Conservation (phyloP, 257 asterid species). For the Solanum neorickii region DNA sequence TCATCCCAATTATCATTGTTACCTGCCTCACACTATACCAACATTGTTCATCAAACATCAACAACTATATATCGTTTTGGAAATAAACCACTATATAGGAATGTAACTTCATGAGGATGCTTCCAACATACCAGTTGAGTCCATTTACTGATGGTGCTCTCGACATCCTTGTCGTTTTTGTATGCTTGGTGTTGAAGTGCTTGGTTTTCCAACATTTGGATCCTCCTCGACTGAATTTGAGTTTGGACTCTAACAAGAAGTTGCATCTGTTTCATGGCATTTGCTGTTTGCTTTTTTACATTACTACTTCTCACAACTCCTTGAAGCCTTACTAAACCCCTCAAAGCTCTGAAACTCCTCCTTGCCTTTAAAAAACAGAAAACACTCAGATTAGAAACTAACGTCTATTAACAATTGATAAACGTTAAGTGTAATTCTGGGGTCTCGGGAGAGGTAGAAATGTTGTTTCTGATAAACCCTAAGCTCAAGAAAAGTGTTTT, state of each 20-base stretch:
- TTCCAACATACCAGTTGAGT: slow-evolving; percentile 38
- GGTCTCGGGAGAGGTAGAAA: not conserved
- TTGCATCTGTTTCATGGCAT: slow-evolving; percentile 95
- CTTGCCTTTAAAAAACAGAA: slow-evolving; percentile 42
- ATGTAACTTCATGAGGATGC: not conserved
- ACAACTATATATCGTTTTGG: not conserved
- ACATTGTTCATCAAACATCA: not conserved
- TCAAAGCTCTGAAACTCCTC: slow-evolving; percentile 68
- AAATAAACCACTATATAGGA: not conserved
- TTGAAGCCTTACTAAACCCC: slow-evolving; percentile 93
- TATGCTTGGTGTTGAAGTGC: slow-evolving; percentile 31
- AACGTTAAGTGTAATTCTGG: not conserved
- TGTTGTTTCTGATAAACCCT: not conserved
- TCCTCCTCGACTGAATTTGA: slow-evolving; percentile 77
- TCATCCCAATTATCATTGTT: slow-evolving; percentile 70
- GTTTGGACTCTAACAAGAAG: slow-evolving; percentile 74
- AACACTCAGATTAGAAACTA: not conserved
- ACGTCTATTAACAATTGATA: not conserved
- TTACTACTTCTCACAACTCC: slow-evolving; percentile 72
- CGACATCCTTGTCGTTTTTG: slow-evolving; percentile 43
- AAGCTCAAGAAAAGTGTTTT: not conserved
- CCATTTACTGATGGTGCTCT: slow-evolving; percentile 62
- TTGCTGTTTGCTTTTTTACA: slow-evolving; percentile 64
- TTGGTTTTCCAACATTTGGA: slow-evolving; percentile 74
- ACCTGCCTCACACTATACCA: slow-evolving; percentile 52